Conservation (phyloP, 768 basidiomycete genomes). For the Lentinula guzmanii region DNA sequence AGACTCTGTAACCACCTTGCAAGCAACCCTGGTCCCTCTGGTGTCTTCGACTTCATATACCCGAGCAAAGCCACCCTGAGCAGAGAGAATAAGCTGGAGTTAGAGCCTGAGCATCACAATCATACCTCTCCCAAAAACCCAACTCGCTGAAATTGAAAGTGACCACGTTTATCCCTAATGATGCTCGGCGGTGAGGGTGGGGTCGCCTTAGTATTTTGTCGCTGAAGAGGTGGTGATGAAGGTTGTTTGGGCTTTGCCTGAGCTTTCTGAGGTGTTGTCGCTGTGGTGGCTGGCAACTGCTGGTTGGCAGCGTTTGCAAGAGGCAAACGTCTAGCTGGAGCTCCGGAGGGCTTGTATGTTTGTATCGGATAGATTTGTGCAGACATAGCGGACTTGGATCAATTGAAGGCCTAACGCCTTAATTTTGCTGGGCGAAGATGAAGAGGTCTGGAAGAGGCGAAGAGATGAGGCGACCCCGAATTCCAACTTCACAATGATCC, state of each 20-base stretch:
- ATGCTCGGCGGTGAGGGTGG: slow-evolving; percentile 78
- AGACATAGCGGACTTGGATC: slow-evolving; percentile 19
- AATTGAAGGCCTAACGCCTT: slow-evolving; percentile 41
- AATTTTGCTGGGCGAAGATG: neutral
- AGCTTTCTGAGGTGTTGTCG: slow-evolving; percentile 26
- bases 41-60: slow-evolving; percentile 91
- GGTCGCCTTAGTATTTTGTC: slow-evolving; percentile 77
- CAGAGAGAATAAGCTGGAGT: neutral
- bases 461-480: neutral
- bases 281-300: slow-evolving; percentile 23
- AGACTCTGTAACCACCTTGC: slow-evolving; percentile 92
- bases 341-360: slow-evolving; percentile 22
- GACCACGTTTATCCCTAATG: slow-evolving; percentile 58
- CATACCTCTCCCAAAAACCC: slow-evolving; percentile 88
- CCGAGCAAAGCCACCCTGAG: slow-evolving; percentile 86
- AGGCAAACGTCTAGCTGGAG: slow-evolving; percentile 26
- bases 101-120: slow-evolving; percentile 6
- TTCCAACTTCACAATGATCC: neutral
- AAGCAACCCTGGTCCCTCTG: slow-evolving; percentile 61
- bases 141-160: slow-evolving; percentile 59
- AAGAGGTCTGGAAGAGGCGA: neutral
- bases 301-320: slow-evolving; percentile 35
- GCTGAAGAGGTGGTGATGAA: slow-evolving; percentile 61
- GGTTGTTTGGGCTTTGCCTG: slow-evolving; percentile 34
- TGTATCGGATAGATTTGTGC: slow-evolving; percentile 29